Evolutionary conservation across 805 yeast species (phyloP), one percentile per base, ranked within the genome.

Genomic region (Kuraishia ogatae): DNA sequence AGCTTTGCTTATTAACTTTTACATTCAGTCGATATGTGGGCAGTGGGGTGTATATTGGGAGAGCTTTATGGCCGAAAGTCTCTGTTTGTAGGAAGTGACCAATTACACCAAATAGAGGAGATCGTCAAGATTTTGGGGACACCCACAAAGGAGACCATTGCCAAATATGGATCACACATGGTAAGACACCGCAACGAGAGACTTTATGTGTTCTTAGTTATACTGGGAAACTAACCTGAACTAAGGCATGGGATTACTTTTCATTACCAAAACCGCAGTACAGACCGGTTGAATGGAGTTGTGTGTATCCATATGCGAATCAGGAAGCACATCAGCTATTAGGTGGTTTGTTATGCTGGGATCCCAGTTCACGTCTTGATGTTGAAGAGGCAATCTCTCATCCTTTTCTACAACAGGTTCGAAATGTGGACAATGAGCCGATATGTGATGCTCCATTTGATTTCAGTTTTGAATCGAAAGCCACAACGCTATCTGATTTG

Each of bases 1-100:
- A 10, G 10, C 10, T 26, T 26, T 6, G 10, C 8, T 26, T 26
- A 26, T 10, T 26, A 26, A 29, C 46, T 29, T 22, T 13, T 24
- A 53, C 22, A 48, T 49, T 67, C 78, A 23, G 86, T 92, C 51
- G 98, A 92, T 67, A 75, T 92, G 74, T 92, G 98, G 98, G 91
- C 97, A 0, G 82, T 85, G 10, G 98, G 97, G 1, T 92, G 97
- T 64, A 90, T 92, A 10, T 70, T 91, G 57, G 96, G 85, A 1
- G 98, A 92, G 67, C 73, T 92, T 52, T 88, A 87, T 59, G 89
- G 90, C 0, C 74, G 97, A 57, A 78, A 77, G 62, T 96, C 97
- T 1, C 66, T 90, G 17, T 91, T 92, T 65, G 80, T 83, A 52
- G 97, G 97, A 0, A 80, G 79, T 56, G 84, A 83, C 66, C 84